Evolutionary conservation across 495 filamentous ascomycete species (phyloP), one percentile per base, ranked within the genome.

Genomic region (Trichoderma asperelloides): DNA sequence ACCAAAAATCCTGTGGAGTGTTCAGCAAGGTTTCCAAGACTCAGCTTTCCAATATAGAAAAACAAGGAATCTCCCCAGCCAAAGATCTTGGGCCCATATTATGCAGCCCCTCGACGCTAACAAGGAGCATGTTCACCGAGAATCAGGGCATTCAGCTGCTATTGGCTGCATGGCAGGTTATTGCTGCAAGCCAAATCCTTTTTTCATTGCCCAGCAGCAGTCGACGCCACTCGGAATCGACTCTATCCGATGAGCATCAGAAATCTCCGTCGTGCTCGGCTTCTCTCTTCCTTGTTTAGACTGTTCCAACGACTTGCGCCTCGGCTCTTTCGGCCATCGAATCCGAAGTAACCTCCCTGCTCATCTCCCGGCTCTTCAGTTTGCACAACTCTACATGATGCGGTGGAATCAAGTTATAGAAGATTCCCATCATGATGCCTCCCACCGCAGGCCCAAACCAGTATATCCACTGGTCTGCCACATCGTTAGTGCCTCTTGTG

Each of bases 391-490:
- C 67, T 23, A 64, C 40, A 65, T 73, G 69, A 39, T 69, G 71
- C 0, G 74, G 76, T 9, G 75, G 76, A 0, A 69, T 69, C 7
- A 74, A 47, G 39, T 70, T 70, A 65, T 75, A 76, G 40, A 75
- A 60, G 13, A 67, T 9, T 0, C 66, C 69, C n/a, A 69, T 30
- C 3, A 75, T 18, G 6, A 73, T 64, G 0, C 68, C 63, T 28
- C 68, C 68, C 40, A 68, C 63, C 1, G 70, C 69, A 5, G 75
- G 75, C 2, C 72, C 75, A 39, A 73, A 45, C 76, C 76, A 78
- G 71, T 72, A 77, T 6, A 77, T 70, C 73, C 75, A 78, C 23
- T 76, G 74, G 39, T 72, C 72, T 77, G 25, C 2, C 1, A 15
- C 25, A 62, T 33, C 57, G 27, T 2, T 0, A 33, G 16, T n/a